Percentiles rank a stretch among this genome's conserved stretches.
Evolutionary conservation across 208 protist species (phyloP).

Genomic region (Crithidia expoeki): DNA sequence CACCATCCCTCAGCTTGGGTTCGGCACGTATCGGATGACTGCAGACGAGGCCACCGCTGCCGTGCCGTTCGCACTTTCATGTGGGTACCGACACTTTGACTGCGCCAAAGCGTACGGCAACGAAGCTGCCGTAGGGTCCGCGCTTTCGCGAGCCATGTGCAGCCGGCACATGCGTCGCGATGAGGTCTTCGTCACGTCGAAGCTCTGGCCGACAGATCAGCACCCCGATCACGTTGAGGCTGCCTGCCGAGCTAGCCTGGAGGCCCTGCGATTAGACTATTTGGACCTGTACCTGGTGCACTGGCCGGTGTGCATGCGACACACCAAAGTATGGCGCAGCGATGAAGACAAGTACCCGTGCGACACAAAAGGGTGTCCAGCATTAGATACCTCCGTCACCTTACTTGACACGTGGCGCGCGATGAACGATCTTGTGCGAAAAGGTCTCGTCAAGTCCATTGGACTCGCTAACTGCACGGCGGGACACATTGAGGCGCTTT

Average conservation of each 20-base stretch:
- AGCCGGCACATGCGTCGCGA: constrained; percentile 70
- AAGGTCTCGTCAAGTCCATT: constrained; percentile 87
- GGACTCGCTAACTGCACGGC: constrained; percentile 87
- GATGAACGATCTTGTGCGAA: constrained; percentile 85
- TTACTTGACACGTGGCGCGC: constrained; percentile 85
- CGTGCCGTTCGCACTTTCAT: constrained; percentile 72
- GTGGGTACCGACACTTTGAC: constrained; percentile 91
- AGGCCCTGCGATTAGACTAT: constrained; percentile 84
- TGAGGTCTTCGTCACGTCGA: constrained; percentile 94
- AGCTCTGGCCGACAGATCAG: constrained; percentile 96
- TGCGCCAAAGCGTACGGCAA: constrained; percentile 92
- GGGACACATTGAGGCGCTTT: constrained; percentile 64
- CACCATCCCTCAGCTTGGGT: constrained; percentile 84
- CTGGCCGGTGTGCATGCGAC: constrained; percentile 89
- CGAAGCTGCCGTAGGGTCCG: constrained; percentile 89
- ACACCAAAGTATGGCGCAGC: constrained; percentile 47
- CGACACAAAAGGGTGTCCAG: constrained; percentile 43
- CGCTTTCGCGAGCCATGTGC: constrained; percentile 54
- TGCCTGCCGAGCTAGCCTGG: constrained; percentile 83
- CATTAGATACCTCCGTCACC: constrained; percentile 57
- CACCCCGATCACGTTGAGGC: constrained; percentile 83
- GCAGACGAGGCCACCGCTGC: constrained; percentile 44
- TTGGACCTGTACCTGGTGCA: constrained; percentile 94
- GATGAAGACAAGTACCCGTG: constrained; percentile 76
- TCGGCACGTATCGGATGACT: constrained; percentile 87